A percentile compares a stretch with the other conserved stretches of the same genome.
Conservation (phyloP, 1,284 basidiomycete genomes). For the Trametes versicolor region DNA sequence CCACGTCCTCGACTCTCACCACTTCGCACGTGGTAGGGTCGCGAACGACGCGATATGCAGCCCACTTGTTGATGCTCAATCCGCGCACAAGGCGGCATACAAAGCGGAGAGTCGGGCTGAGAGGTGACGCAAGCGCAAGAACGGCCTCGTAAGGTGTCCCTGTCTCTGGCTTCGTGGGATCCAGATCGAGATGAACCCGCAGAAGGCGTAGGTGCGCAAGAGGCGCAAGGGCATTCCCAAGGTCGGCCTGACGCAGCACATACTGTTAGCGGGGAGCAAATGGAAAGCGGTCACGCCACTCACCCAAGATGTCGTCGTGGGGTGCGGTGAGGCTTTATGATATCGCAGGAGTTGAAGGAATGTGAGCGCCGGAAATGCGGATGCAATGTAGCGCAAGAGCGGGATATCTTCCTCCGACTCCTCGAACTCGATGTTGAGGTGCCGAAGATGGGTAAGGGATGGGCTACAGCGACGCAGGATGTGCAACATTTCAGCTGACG, state of each 20-base stretch:
- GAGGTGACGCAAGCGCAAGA: not conserved
- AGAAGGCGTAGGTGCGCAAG: not conserved
- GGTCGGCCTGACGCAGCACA: not conserved
- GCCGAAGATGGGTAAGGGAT: not conserved
- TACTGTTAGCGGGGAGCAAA: not conserved
- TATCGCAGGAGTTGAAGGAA: not conserved
- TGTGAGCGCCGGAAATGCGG: not conserved
- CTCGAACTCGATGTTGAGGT: constrained; percentile 7
- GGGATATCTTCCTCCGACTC: not conserved
- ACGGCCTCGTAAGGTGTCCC: not conserved
- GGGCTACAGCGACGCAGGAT: not conserved
- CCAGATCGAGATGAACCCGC: not conserved
- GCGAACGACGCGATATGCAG: too few relatives aligned
- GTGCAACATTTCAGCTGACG: not conserved
- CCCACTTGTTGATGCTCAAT: too few relatives aligned
- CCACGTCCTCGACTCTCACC: too few relatives aligned
- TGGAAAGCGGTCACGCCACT: not conserved
- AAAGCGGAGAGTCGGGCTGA: not conserved
- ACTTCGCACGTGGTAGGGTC: too few relatives aligned
- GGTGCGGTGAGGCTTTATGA: not conserved
- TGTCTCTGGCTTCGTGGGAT: not conserved
- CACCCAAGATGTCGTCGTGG: not conserved
- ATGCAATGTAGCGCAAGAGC: not conserved
- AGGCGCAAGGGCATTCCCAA: not conserved
- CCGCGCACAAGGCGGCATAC: not conserved